Evolutionary conservation across 345 rosid genomes (phyloP).

Genomic region (Durio zibethinus): DNA sequence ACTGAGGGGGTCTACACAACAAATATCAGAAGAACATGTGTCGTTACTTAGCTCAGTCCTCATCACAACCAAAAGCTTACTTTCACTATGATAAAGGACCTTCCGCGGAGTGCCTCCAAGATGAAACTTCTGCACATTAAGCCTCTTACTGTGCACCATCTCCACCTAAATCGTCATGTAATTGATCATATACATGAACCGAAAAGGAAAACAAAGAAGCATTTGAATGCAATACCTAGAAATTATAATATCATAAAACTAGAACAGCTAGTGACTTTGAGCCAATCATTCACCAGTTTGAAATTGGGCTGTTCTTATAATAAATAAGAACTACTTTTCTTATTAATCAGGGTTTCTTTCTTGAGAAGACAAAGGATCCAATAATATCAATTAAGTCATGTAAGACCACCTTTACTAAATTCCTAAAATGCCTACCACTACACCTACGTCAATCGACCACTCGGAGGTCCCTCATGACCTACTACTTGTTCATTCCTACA

Average conservation of each 20-base stretch:
- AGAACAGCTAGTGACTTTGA: not conserved
- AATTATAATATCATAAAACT: not conserved
- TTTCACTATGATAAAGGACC: slow-evolving; percentile 87
- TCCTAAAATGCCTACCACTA: not conserved
- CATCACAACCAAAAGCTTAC: slow-evolving; percentile 82
- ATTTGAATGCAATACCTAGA: not conserved
- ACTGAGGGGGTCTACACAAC: slow-evolving; percentile 80
- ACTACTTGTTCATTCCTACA: not conserved
- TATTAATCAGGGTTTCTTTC: not conserved
- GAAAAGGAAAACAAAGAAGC: not conserved
- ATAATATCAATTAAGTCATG: not conserved
- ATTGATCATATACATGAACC: slow-evolving; percentile 23
- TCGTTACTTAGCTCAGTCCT: slow-evolving; percentile 71
- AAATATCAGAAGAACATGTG: slow-evolving; percentile 73
- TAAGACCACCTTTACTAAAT: not conserved
- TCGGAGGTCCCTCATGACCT: not conserved
- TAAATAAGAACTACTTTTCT: not conserved
- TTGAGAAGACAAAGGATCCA: not conserved
- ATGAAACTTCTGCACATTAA: slow-evolving; percentile 88
- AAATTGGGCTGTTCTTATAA: not conserved
- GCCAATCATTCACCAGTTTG: not conserved
- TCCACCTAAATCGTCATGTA: slow-evolving; percentile 61
- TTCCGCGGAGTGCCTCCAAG: slow-evolving; percentile 94
- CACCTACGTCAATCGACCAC: not conserved
- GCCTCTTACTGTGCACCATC: slow-evolving; percentile 84